phyloP scores from a whole-genome alignment of 1,139 yeast genomes.

The Hemisphaericaspora xylanilytica region DNA sequence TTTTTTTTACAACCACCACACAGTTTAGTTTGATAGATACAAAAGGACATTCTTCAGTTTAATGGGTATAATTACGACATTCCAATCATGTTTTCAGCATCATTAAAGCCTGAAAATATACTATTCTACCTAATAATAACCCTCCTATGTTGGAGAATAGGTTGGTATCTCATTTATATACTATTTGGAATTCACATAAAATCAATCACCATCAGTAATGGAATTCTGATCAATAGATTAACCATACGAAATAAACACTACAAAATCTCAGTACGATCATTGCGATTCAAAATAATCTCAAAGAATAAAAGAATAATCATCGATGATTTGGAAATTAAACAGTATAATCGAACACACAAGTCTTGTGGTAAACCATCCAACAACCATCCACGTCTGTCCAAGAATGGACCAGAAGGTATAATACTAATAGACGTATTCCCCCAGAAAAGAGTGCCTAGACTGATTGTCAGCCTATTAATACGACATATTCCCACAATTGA shows the following conservation, averaged over 20 bases:
- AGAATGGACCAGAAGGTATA: too few relatives aligned
- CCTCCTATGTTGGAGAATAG: slow-evolving; percentile 20
- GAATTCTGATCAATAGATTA: slow-evolving; percentile 38
- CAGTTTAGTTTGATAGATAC: neutral
- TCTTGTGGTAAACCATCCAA: too few relatives aligned
- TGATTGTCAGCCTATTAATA: slow-evolving; percentile 17
- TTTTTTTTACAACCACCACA: too few relatives aligned
- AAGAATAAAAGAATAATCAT: slow-evolving; percentile 33
- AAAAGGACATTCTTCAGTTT: neutral
- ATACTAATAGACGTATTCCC: slow-evolving; percentile 21
- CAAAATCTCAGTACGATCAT: slow-evolving; percentile 20
- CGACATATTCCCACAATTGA: slow-evolving; percentile 27
- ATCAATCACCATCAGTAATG: slow-evolving; percentile 38
- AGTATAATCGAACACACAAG: slow-evolving; percentile 1
- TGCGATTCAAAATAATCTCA: slow-evolving; percentile 43
- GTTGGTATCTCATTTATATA: slow-evolving; percentile 30
- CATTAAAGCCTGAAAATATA: neutral
- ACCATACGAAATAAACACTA: slow-evolving; percentile 16
- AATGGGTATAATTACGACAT: neutral
- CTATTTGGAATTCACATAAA: slow-evolving; percentile 34
- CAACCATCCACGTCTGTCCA: too few relatives aligned
- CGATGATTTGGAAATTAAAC: slow-evolving; percentile 22
- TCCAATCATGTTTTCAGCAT: neutral
- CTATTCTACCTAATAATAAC: neutral
- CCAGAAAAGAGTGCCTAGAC: slow-evolving; percentile 12